These are phyloP conservation scores for Ascochyta fabae DNA, from an alignment of 2,329 filamentous ascomycete genomes.

Conservation along the genomic window DNA sequence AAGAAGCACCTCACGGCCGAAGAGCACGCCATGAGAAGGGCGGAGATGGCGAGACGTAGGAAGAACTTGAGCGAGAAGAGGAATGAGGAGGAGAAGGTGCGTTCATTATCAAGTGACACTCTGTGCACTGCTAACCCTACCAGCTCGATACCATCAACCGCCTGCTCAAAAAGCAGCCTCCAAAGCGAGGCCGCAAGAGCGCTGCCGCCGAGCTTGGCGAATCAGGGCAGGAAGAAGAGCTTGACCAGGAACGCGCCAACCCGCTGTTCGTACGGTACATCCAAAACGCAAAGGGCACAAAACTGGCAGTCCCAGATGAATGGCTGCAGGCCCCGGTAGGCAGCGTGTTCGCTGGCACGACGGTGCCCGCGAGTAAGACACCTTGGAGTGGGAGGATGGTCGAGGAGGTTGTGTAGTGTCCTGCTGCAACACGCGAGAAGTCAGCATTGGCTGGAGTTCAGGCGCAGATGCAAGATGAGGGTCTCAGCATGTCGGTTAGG, in stretches of 20 bases:
- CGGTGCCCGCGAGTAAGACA: conserved; percentile 31
- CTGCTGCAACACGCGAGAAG: background rate
- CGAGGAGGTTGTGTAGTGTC: conserved; percentile 42
- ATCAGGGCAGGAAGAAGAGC: conserved; percentile 58
- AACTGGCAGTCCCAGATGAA: conserved; percentile 70
- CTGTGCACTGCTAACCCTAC: conserved; percentile 18
- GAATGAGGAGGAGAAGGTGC: conserved; percentile 78
- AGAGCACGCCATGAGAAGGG: conserved; percentile 74
- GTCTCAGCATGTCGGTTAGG: no score
- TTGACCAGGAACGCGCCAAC: conserved; percentile 57
- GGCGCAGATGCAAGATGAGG: background rate
- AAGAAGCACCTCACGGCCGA: conserved; percentile 76
- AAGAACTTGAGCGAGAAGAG: conserved; percentile 79
- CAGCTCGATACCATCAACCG: conserved; percentile 93
- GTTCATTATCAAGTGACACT: conserved; percentile 7
- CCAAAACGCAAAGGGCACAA: conserved; percentile 66
- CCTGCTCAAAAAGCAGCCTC: conserved; percentile 82
- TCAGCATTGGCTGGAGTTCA: background rate
- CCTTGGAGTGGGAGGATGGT: conserved; percentile 46
- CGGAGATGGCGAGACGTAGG: conserved; percentile 74
- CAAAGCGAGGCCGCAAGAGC: conserved; percentile 63
- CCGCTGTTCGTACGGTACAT: conserved; percentile 74
- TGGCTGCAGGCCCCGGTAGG: conserved; percentile 70
- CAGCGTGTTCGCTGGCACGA: conserved; percentile 57
- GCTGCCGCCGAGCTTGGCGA: conserved; percentile 57